Evolutionary conservation across 1,284 basidiomycete genomes (phyloP).

Genomic region (Macrocystidia cucumis): DNA sequence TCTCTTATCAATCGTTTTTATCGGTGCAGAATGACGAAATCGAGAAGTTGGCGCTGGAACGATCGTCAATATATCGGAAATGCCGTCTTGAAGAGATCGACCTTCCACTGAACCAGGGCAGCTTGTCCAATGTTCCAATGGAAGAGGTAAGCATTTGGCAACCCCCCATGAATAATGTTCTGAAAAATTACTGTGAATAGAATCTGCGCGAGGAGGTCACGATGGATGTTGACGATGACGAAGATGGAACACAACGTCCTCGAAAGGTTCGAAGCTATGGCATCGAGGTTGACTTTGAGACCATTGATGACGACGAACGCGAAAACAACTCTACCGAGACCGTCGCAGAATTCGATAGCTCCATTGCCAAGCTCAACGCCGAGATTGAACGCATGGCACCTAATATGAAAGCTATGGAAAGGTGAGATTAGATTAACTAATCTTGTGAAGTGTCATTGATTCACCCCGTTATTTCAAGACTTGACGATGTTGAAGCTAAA

Average conservation of each 20-base stretch:
- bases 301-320: slow-evolving; percentile 78
- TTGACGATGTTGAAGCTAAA: slow-evolving; percentile 89
- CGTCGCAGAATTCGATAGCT: slow-evolving; percentile 71
- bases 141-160: slow-evolving; percentile 78
- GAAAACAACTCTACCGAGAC: slow-evolving; percentile 67
- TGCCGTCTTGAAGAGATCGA: slow-evolving; percentile 93
- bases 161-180: no score
- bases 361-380: slow-evolving; percentile 62
- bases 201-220: slow-evolving; percentile 78
- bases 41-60: slow-evolving; percentile 81
- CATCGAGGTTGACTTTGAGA: slow-evolving; percentile 84
- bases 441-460: not conserved
- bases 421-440: slow-evolving; percentile 30
- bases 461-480: slow-evolving; percentile 31
- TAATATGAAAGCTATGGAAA: slow-evolving; percentile 93
- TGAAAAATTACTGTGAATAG: slow-evolving; percentile 26
- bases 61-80: slow-evolving; percentile 83
- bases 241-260: slow-evolving; percentile 67
- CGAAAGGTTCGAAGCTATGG: slow-evolving; percentile 78
- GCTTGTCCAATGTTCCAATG: slow-evolving; percentile 84
- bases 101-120: slow-evolving; percentile 73
- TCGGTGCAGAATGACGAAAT: slow-evolving; percentile 97
- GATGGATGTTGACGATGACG: slow-evolving; percentile 87
- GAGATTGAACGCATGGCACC: slow-evolving; percentile 96
- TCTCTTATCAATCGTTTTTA: slow-evolving; percentile 1